Base-by-base conservation (phyloP, 2,329 filamentous ascomycete species). In the Botrytis medusae region DNA sequence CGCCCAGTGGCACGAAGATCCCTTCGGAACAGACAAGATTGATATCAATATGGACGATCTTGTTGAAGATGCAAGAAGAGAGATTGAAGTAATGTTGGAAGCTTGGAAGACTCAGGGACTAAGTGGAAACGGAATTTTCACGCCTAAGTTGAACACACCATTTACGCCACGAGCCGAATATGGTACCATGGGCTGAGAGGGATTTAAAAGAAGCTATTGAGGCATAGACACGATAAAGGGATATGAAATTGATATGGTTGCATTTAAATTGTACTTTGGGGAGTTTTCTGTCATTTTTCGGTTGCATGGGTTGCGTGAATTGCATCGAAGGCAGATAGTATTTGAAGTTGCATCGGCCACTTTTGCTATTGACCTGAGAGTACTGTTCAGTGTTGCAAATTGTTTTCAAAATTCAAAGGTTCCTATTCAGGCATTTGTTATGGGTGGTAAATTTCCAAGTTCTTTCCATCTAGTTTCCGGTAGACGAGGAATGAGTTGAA, bases 1-100 rank as follows among this genome's bases (percentile, higher is more conserved):
- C 63, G 79, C 79, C n/a, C 75, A 77, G 68, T 79, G 90, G 79
- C 82, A 91, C 1, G 89, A 91, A 78, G 89, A 91, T 78, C 89
- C 89, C 1, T 91, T 91, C 79, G 89, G 89, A 2, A 89, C 89
- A 72, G 89, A 90, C 76, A 85, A 86, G 78, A 90, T 90, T 73
- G 89, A 91, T 78, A 91, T 91, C 81, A 90, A 90, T 78, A 89
- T 91, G 85, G 89, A 91, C 79, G 88, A 87, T 5, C 87, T 91
- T 68, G 87, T 88, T 4, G 88, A 89, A 76, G 89, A 91, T 78
- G 83, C 88, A 61, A 82, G 87, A 74, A 84, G 84, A 57, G 89
- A 91, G 80, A 85, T 89, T 29, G 84, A 85, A 75, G 88, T 89
- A 10, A 80, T 90, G 77, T 78, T 91, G 37, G 84, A 85, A 22